These are phyloP conservation scores for Lepidopterella palustris DNA, from an alignment of 495 filamentous ascomycete species.

Conservation along the genomic window DNA sequence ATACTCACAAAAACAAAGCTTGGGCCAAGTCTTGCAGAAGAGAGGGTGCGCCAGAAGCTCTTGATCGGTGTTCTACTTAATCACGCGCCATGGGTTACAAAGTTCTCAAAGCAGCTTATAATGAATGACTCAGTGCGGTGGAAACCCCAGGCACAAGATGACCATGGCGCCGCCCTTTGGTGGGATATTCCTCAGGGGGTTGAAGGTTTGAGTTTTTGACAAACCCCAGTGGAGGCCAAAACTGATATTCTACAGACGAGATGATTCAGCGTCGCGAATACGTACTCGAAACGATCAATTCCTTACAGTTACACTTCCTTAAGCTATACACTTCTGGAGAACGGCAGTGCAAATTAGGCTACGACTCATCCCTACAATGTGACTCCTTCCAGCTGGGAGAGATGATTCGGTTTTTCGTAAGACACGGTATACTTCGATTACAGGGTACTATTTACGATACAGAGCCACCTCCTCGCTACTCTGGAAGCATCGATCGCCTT, in stretches of 20 bases:
- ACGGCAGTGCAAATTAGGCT: conserved; percentile 66
- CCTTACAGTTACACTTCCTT: conserved; percentile 68
- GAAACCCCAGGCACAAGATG: conserved; percentile 40
- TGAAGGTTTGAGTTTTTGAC: conserved; percentile 51
- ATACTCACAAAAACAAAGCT: conserved; percentile 35
- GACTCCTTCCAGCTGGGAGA: conserved; percentile 84
- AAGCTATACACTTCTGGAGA: conserved; percentile 55
- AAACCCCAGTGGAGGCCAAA: conserved; percentile 7
- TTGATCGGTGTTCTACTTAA: conserved; percentile 55
- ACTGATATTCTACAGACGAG: conserved; percentile 49
- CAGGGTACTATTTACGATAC: conserved; percentile 35
- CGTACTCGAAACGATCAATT: conserved; percentile 68
- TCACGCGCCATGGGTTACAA: conserved; percentile 45
- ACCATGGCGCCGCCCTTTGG: conserved; percentile 52
- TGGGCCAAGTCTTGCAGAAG: conserved; percentile 43
- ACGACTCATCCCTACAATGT: conserved; percentile 67
- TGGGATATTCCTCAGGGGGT: conserved; percentile 65
- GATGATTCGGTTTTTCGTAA: conserved; percentile 70
- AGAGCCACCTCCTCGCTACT: conserved; percentile 32
- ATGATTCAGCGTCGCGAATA: conserved; percentile 61
- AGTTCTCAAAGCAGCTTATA: conserved; percentile 55
- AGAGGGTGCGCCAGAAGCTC: conserved; percentile 56
- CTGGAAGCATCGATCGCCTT: conserved; percentile 46
- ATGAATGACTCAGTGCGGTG: conserved; percentile 60
- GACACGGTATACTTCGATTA: conserved; percentile 37